These are phyloP conservation scores for Rhodotorula mucilaginosa DNA, from an alignment of 1,284 basidiomycete genomes.

Conservation along the genomic window DNA sequence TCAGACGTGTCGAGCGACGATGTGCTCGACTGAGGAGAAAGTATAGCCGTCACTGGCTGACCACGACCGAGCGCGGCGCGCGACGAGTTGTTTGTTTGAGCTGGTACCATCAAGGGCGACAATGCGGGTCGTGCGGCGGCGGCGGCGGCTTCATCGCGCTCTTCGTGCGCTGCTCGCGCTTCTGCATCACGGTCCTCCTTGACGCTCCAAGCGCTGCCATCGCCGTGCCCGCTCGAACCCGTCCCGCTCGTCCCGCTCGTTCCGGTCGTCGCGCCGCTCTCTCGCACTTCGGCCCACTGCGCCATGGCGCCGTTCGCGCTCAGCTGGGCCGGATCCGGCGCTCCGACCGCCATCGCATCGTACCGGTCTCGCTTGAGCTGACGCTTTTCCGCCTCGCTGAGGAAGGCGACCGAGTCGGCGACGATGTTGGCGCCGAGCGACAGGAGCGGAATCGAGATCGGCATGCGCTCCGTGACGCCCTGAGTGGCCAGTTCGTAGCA, in stretches of 20 bases:
- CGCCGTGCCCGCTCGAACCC: slow-evolving; percentile 1
- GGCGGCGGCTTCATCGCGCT: background rate
- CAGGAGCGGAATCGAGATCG: slow-evolving; percentile 33
- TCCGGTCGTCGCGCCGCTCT: slow-evolving; percentile 13
- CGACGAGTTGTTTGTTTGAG: background rate
- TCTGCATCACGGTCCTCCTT: background rate
- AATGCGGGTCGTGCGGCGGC: no score
- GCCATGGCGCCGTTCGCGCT: background rate
- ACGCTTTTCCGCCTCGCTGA: slow-evolving; percentile 36
- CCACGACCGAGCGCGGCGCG: background rate
- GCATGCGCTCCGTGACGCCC: slow-evolving; percentile 50
- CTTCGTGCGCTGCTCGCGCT: background rate
- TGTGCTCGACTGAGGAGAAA: background rate
- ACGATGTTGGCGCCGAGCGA: slow-evolving; percentile 5
- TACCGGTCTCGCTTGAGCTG: slow-evolving; percentile 34
- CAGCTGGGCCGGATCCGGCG: slow-evolving; percentile 21
- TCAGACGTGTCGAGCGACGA: background rate
- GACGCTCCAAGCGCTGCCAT: slow-evolving; percentile 1
- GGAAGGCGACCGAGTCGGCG: slow-evolving; percentile 1
- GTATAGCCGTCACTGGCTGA: background rate
- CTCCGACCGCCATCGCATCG: slow-evolving; percentile 38
- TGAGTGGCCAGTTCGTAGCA: slow-evolving; percentile 75
- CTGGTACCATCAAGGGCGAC: no score
- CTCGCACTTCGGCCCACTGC: slow-evolving; percentile 11
- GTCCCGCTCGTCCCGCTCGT: slow-evolving; percentile 1